Evolutionary conservation across 768 basidiomycete genomes (phyloP), one percentile per base, ranked within the genome.

Genomic region (Leccinum subtestaceum): DNA sequence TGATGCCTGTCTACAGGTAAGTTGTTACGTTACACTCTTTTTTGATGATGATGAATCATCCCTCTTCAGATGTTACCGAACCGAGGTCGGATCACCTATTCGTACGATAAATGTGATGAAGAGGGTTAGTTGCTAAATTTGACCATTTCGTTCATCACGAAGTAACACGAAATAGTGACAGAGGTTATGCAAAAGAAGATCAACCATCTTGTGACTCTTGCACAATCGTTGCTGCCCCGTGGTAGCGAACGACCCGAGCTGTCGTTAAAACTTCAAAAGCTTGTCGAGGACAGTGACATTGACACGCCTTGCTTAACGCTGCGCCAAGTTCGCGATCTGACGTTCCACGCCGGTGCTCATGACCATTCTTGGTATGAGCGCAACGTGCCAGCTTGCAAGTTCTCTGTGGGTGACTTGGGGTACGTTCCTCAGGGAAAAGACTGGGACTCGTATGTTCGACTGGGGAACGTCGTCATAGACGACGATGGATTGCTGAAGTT

Each of bases 401-500:
- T 77, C 57, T 46, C 63, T 5, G 74, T 78, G 21, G 81, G 81
- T 8, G 80, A 82, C 58, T 61, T 79, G 25, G 80, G 80, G 15
- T 81, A 80, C 56, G 64, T 81, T 34, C 76, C 76, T 0, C 50
- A 57, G 0, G 74, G 72, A 6, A 65, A 66, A 47, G 71, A 71
- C 27, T 80, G 80, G 66, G 55, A 61, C 5, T 69, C 74, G 2
- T 81, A 81, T 59, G 70, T 77, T 45, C 60, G 69, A 25, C 61
- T 81, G 43, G 63, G 72, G 27, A 81, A 83, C 57, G 62, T 81
- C 4, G 27, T 77, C 5, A 59, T 72, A 7, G 74, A 76, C 0
- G 72, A 65, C 1, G 52, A 64, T 7, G 69, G 58, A 6, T 52
- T 36, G 11, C 64, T 77, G 21, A 59, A 63, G 13, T 21, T 72